Base-by-base conservation (phyloP, 228 moss, liverwort and hornwort species). In the Sphagnum fallax region DNA sequence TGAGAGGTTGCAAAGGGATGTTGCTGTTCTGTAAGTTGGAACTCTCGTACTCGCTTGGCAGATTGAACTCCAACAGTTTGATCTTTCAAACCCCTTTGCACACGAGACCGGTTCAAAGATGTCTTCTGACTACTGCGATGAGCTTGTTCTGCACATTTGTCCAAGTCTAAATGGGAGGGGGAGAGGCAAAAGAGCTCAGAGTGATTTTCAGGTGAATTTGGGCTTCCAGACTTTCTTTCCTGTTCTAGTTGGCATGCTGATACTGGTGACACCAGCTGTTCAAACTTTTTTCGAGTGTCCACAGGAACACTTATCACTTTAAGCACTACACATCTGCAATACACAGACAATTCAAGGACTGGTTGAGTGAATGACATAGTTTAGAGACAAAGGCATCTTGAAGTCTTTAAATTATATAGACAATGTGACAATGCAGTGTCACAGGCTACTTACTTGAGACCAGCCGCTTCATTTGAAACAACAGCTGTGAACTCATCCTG, bases 401-500 rank as follows among this genome's bases (percentile, higher is more conserved):
- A 32, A 32, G 32, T 32, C 32, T 32, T 32, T 32, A 32, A 32
- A 32, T 3, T 32, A 32, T 1, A 32, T 32, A 32, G 32, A 32
- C 32, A 32, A 32, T 32, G 32, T 2, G 2, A 32, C 32, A 32
- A 32, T 32, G 32, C 32, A 32, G 32, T 32, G 32, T 32, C 32
- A 32, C 32, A 32, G 32, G 32, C 32, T 32, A 52, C 85, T 57
- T 76, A 85, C 85, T 80, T 84, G 73, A 81, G 66, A 62, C 80
- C 64, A 10, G 60, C 67, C 5, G 53, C 62, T 64, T 85, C 79
- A 8, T 68, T 79, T 65, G 82, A 74, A 61, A 79, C 77, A 59
- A 79, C 71, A 5, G 78, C 65, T 61, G 76, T 75, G 53, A 79
- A 72, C 52, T 85, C 85, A 69, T 74, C 81, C 82, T 85, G 85